Base-by-base conservation (phyloP, 441 rosid species). In the Adansonia rubrostipa region DNA sequence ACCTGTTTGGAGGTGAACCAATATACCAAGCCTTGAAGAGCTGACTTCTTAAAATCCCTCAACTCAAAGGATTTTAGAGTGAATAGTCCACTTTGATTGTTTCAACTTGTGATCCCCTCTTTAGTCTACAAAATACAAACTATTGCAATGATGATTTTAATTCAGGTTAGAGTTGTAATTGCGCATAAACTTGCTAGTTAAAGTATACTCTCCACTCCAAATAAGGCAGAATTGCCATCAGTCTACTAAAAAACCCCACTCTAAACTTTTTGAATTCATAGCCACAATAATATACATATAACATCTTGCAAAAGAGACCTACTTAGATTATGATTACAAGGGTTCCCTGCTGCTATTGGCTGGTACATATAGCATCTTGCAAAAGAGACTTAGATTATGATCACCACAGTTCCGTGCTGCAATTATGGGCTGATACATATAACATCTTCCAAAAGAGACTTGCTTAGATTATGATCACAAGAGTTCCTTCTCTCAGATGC, bases 401-500 rank as follows among this genome's bases (percentile, higher is more conserved):
- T 11, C 36, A 65, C 73, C 15, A 51, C 45, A 42, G 51, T 20
- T 69, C 22, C 44, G 40, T 36, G 40, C 40, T 36, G 40, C 40
- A 36, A 36, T 36, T 36, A 4, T 36, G 40, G 40, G 40, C 40
- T 36, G 40, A 36, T 36, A 40, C 28, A 42, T 9, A 44, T 44
- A 19, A 44, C n/a, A 47, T 54, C 61, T 50, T 51, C 20, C 40
- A 73, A 57, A 57, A 73, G 66, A 4, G 54, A 40, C 50, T 13
- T 40, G 17, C 50, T 40, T 58, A 45, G n/a, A 73, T 53, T 42
- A 9, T n/a, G 7, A 68, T 11, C 36, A 65, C 73, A 20, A 51
- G 54, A 42, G 51, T 36, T 69, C 22, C 44, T n/a, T 19, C 73
- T 81, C 75, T 11, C 82, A 91, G 96, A 83, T 91, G 91, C 87